These are phyloP conservation scores for Bothriochloa decipiens DNA, from an alignment of 176 grass and related monocot genomes.

Conservation along the genomic window DNA sequence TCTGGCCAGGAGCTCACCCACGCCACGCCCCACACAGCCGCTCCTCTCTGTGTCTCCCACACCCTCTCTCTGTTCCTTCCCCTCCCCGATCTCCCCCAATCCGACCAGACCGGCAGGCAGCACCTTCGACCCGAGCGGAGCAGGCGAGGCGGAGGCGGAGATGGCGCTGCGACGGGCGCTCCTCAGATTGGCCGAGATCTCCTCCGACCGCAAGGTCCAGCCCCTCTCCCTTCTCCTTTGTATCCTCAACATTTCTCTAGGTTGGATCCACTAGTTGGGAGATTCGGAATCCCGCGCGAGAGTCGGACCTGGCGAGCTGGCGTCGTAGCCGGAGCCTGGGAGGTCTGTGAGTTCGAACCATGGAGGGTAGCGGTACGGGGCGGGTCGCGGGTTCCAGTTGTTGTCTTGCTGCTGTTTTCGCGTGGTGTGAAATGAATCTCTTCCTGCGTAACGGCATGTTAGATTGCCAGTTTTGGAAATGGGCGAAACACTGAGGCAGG, in stretches of 20 bases:
- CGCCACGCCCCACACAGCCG: slow-evolving; percentile 29
- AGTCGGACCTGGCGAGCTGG: neutral
- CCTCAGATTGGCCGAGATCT: slow-evolving; percentile 56
- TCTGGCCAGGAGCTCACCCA: slow-evolving; percentile 32
- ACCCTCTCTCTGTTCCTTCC: neutral
- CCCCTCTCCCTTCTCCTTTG: neutral
- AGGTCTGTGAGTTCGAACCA: neutral
- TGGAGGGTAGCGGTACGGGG: neutral
- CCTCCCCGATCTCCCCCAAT: slow-evolving; percentile 32
- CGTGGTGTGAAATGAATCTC: neutral
- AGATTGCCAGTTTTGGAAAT: neutral
- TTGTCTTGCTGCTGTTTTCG: neutral
- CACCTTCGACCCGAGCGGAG: slow-evolving; percentile 24
- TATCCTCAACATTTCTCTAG: neutral
- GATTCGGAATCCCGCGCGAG: neutral
- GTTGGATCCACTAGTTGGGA: slow-evolving; percentile 11
- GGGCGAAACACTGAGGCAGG: neutral
- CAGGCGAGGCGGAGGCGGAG: slow-evolving; percentile 39
- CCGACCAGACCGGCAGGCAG: slow-evolving; percentile 23
- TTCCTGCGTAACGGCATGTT: neutral
- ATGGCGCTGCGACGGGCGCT: slow-evolving; percentile 67
- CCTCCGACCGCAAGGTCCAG: slow-evolving; percentile 51
- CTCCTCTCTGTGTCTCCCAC: neutral
- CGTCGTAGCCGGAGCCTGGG: neutral
- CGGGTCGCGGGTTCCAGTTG: neutral